phyloP scores from a whole-genome alignment of 1,284 basidiomycete genomes.

The Moesziomyces globuligerus region DNA sequence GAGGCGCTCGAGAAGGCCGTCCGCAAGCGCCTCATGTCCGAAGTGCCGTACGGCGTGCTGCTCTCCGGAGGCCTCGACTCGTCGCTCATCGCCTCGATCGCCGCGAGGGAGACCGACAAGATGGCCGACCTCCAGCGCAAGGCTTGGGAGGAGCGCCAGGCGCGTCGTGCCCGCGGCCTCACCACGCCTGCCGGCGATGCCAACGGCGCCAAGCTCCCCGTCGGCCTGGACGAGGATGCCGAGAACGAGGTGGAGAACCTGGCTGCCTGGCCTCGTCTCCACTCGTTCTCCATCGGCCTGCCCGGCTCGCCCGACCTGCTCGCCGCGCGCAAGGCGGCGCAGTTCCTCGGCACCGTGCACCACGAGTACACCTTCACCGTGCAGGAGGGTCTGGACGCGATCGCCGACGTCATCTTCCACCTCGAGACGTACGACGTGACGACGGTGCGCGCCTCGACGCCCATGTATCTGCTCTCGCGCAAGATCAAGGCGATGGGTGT shows the following conservation, averaged over 20 bases:
- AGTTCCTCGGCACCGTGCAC: slow-evolving; percentile 92
- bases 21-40: slow-evolving; percentile 95
- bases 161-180: slow-evolving; percentile 48
- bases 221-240: slow-evolving; percentile 64
- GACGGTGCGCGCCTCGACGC: slow-evolving; percentile 95
- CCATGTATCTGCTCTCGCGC: slow-evolving; percentile 94
- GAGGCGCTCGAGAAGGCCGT: slow-evolving; percentile 91
- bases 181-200: slow-evolving; percentile 60
- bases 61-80: slow-evolving; percentile 95
- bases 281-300: slow-evolving; percentile 97
- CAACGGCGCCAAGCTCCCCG: slow-evolving; percentile 68
- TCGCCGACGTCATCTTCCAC: slow-evolving; percentile 97
- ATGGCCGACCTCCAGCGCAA: slow-evolving; percentile 70
- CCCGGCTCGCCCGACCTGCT: slow-evolving; percentile 94
- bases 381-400: slow-evolving; percentile 96
- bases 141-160: slow-evolving; percentile 71
- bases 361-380: slow-evolving; percentile 99
- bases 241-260: slow-evolving; percentile 61
- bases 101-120: slow-evolving; percentile 95
- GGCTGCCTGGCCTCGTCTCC: slow-evolving; percentile 92
- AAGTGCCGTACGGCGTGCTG: slow-evolving; percentile 97
- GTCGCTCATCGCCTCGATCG: slow-evolving; percentile 94
- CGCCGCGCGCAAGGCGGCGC: slow-evolving; percentile 92
- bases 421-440: slow-evolving; percentile 99
- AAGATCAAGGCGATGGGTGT: slow-evolving; percentile 99